Evolutionary conservation across 129 eudicot genomes (phyloP).

Genomic region (Flaveria ramosissima): DNA sequence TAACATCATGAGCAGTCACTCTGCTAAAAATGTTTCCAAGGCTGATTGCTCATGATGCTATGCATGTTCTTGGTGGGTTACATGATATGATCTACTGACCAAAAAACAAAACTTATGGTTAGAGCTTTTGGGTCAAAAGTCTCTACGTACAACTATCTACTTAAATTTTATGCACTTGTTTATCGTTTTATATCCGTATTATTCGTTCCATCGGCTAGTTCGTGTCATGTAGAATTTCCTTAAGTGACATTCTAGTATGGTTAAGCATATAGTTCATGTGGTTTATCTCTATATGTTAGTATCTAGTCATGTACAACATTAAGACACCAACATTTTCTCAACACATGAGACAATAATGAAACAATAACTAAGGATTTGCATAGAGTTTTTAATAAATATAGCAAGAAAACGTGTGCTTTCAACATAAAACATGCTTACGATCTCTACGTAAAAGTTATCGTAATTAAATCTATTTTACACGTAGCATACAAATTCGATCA

Average conservation of each 20-base stretch:
- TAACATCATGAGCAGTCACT: conserved; percentile 97
- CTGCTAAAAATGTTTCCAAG: conserved; percentile 62
- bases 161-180: conserved; percentile 26
- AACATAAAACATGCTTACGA: no score
- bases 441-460: no score
- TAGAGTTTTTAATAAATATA: no score
- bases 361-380: neutral
- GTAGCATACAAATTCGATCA: no score
- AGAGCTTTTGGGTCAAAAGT: conserved; percentile 31
- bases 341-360: no score
- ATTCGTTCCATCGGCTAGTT: conserved; percentile 24
- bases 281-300: neutral
- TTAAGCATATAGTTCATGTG: neutral
- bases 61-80: conserved; percentile 53
- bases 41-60: conserved; percentile 99
- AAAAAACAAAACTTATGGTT: conserved; percentile 30
- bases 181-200: conserved; percentile 24
- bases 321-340: neutral
- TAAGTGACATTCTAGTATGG: conserved; percentile 29
- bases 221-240: conserved; percentile 30
- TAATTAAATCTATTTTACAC: no score
- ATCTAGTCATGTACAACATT: neutral
- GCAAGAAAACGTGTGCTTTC: no score
- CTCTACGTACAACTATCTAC: conserved; percentile 34
- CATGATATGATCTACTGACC: conserved; percentile 32